Evolutionary conservation across 257 asterid species (phyloP).

Genomic region (Parsonsia alboflavescens): DNA sequence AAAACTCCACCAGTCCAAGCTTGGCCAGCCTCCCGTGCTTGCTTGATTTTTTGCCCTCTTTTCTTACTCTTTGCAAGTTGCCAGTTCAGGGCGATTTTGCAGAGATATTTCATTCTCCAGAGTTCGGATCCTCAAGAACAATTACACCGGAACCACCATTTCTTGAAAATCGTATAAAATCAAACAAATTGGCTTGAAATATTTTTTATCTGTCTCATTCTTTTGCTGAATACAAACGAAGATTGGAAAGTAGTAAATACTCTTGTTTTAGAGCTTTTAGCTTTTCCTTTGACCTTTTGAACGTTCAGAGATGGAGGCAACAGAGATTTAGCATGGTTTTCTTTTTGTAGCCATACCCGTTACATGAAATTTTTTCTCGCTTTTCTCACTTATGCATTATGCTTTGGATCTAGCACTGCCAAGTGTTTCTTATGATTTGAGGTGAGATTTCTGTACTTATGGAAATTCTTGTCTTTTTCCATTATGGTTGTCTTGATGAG

Average conservation of each 20-base stretch:
- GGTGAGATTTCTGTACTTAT: neutral
- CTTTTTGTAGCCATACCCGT: neutral
- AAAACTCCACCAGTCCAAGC: neutral
- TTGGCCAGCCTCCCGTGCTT: neutral
- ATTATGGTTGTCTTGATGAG: neutral
- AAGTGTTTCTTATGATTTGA: neutral
- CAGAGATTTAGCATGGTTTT: constrained; percentile 20
- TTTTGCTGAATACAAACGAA: neutral
- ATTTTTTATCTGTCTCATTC: neutral
- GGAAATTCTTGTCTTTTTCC: neutral
- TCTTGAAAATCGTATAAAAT: neutral
- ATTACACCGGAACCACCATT: neutral
- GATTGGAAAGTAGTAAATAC: too few species aligned
- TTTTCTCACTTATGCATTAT: neutral
- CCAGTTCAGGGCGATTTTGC: neutral
- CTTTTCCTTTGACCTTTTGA: constrained; percentile 2
- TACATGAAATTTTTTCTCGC: neutral
- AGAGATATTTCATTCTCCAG: neutral
- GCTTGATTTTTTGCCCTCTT: neutral
- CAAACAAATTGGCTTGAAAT: neutral
- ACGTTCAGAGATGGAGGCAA: constrained; percentile 27
- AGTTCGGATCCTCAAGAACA: neutral
- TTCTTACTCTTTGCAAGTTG: neutral
- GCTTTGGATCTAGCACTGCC: neutral
- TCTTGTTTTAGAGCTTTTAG: neutral